Percentiles rank a stretch among this genome's conserved stretches.
These are phyloP conservation scores for Pulveroboletus sp. DNA, from an alignment of 768 basidiomycete genomes.

Conservation along the genomic window DNA sequence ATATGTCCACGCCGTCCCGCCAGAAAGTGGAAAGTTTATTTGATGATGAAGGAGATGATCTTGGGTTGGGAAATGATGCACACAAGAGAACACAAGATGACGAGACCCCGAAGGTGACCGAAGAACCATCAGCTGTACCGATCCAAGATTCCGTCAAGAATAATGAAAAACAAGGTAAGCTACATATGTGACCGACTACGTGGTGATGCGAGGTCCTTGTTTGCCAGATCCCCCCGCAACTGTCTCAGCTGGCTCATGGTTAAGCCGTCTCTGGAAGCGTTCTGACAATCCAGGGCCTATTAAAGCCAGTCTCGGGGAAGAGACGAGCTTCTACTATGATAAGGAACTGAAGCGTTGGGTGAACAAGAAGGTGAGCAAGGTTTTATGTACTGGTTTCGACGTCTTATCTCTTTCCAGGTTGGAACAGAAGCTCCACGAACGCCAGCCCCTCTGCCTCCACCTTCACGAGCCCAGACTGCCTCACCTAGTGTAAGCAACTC, in stretches of 20 bases:
- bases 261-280: slow-evolving; percentile 79
- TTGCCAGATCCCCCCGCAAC: slow-evolving; percentile 21
- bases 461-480: slow-evolving; percentile 81
- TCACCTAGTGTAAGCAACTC: slow-evolving; percentile 62
- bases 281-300: slow-evolving; percentile 68
- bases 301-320: slow-evolving; percentile 90
- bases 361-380: slow-evolving; percentile 73
- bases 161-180: slow-evolving; percentile 33
- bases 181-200: neutral
- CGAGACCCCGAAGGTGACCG: slow-evolving; percentile 26
- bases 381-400: neutral
- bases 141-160: slow-evolving; percentile 15
- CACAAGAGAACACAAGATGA: slow-evolving; percentile 32
- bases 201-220: neutral
- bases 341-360: slow-evolving; percentile 96
- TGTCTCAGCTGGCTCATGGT: slow-evolving; percentile 60
- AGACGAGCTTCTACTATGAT: slow-evolving; percentile 89
- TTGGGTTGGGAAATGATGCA: slow-evolving; percentile 84
- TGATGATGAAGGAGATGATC: slow-evolving; percentile 75
- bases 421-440: slow-evolving; percentile 53
- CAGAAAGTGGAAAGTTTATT: slow-evolving; percentile 10
- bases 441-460: slow-evolving; percentile 65
- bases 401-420: slow-evolving; percentile 38
- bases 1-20: slow-evolving; percentile 5
- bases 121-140: slow-evolving; percentile 20